Evolutionary conservation across 345 rosid species (phyloP).

Genomic region (Boechera divaricarpa): DNA sequence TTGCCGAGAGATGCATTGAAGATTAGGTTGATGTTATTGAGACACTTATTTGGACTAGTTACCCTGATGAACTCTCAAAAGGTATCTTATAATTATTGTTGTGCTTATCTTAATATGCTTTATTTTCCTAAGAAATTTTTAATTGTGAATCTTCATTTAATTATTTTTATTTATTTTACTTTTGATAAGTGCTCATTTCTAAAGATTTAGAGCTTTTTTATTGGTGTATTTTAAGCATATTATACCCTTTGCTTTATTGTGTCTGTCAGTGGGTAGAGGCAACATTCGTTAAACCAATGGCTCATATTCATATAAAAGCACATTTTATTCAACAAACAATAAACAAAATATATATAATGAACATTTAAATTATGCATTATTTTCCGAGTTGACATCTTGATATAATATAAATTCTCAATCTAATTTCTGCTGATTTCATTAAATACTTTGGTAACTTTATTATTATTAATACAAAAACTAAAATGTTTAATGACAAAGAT

Average conservation of each 20-base stretch:
- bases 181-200: constrained; percentile 8
- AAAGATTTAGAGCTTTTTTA: not conserved
- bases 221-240: constrained; percentile 26
- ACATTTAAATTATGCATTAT: constrained; percentile 7
- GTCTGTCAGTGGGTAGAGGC: constrained; percentile 29
- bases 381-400: not conserved
- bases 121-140: not conserved
- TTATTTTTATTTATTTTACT: not conserved
- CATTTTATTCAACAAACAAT: not conserved
- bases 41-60: constrained; percentile 27
- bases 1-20: constrained; percentile 9
- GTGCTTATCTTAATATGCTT: constrained; percentile 16
- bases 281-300: constrained; percentile 31
- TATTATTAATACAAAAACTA: not conserved
- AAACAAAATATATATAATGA: not conserved
- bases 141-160: not conserved
- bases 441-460: constrained; percentile 1
- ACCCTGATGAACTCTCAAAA: constrained; percentile 23
- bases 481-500: not conserved
- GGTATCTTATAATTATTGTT: constrained; percentile 6
- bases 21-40: constrained; percentile 30
- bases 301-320: not conserved
- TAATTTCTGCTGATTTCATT: not conserved
- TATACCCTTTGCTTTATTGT: constrained; percentile 32
- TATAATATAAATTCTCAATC: not conserved